Evolutionary conservation across 1,139 yeast species (phyloP).

Genomic region (Yamadazyma trypodendri): DNA sequence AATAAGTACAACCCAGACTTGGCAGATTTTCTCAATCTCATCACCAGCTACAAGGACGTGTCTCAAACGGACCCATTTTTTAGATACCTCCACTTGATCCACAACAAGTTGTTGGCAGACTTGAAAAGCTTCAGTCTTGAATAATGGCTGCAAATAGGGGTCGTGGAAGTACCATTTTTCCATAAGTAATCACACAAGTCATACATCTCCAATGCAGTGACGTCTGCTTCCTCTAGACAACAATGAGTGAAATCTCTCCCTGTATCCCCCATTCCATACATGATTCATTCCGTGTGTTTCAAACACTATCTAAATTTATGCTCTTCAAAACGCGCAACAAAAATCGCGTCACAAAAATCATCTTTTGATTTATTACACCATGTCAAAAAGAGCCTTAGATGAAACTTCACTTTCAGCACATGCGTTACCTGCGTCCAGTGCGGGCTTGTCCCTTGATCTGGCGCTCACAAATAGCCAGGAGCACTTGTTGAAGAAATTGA

Average conservation of each 20-base stretch:
- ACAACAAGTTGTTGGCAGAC: slow-evolving; percentile 14
- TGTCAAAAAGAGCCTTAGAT: slow-evolving; percentile 15
- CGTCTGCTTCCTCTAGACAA: no score
- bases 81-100: slow-evolving; percentile 13
- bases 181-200: no score
- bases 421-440: slow-evolving; percentile 45
- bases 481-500: slow-evolving; percentile 35
- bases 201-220: no score
- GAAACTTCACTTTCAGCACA: slow-evolving; percentile 32
- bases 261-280: no score
- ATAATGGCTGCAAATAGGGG: slow-evolving; percentile 1
- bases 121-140: slow-evolving; percentile 5
- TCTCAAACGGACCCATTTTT: slow-evolving; percentile 9
- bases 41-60: slow-evolving; percentile 5
- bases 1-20: slow-evolving; percentile 11
- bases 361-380: slow-evolving; percentile 3
- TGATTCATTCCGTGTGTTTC: no score
- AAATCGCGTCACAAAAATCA: slow-evolving; percentile 1
- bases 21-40: slow-evolving; percentile 9
- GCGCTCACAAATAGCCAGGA: slow-evolving; percentile 28
- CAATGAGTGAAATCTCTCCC: no score
- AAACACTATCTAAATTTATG: no score
- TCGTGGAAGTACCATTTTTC: no score
- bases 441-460: slow-evolving; percentile 23
- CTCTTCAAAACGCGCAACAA: slow-evolving; percentile 2